phyloP scores from a whole-genome alignment of 2,329 filamentous ascomycete genomes.

The Paradendryphiella salina region DNA sequence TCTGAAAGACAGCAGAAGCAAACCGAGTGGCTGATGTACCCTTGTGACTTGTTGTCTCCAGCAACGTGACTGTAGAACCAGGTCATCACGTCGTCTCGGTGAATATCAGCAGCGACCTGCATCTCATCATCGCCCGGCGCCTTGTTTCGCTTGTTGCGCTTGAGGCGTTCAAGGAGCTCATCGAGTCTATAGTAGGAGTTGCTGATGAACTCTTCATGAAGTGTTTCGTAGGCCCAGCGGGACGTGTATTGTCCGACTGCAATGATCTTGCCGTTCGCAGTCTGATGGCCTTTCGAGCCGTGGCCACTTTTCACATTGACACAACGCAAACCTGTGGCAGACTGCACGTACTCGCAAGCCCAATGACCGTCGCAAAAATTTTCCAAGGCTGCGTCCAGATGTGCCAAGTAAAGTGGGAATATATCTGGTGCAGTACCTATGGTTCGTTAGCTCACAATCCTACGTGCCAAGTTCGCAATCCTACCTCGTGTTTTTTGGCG shows the following conservation, averaged over 20 bases:
- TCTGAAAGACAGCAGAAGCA: slow-evolving; percentile 55
- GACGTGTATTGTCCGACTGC: slow-evolving; percentile 49
- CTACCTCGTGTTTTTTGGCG: slow-evolving; percentile 43
- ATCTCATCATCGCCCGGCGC: slow-evolving; percentile 11
- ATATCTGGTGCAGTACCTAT: too few species aligned
- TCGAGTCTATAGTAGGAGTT: too few species aligned
- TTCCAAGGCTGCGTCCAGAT: background rate
- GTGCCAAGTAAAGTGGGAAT: slow-evolving; percentile 12
- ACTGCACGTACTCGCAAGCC: slow-evolving; percentile 50
- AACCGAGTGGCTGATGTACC: slow-evolving; percentile 48
- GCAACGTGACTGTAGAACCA: slow-evolving; percentile 42
- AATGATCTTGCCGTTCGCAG: slow-evolving; percentile 50
- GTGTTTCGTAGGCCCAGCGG: slow-evolving; percentile 19
- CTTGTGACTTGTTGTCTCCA: slow-evolving; percentile 5
- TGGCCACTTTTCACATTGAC: slow-evolving; percentile 48
- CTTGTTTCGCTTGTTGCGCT: too few species aligned
- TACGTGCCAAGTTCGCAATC: too few species aligned
- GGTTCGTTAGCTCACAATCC: too few species aligned
- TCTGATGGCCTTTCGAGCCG: slow-evolving; percentile 53
- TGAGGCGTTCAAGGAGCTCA: slow-evolving; percentile 26
- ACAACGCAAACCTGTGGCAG: slow-evolving; percentile 41
- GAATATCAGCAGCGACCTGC: slow-evolving; percentile 32
- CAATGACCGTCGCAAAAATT: slow-evolving; percentile 39
- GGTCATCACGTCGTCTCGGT: slow-evolving; percentile 24
- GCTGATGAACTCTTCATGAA: slow-evolving; percentile 6